phyloP scores from a whole-genome alignment of 139 green algal genomes.

The Pleodorina starrii region DNA sequence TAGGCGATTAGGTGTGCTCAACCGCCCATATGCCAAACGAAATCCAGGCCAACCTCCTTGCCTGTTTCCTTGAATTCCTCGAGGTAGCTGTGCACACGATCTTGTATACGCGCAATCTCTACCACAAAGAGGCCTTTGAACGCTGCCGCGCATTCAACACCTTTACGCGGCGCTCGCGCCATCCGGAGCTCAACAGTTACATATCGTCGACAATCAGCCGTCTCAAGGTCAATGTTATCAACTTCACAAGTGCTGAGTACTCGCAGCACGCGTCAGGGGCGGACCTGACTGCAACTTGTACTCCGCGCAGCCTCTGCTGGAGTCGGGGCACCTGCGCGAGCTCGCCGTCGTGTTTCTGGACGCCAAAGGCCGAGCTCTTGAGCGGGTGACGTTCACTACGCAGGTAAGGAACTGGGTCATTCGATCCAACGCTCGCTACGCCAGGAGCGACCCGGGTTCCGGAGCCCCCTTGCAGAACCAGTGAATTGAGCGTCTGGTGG shows the following conservation, averaged over 20 bases:
- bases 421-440: too few species aligned
- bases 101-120: slow-evolving; percentile 45
- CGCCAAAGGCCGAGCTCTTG: background rate
- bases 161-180: slow-evolving; percentile 46
- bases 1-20: too few species aligned
- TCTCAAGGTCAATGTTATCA: slow-evolving; percentile 42
- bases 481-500: too few species aligned
- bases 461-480: too few species aligned
- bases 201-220: slow-evolving; percentile 49
- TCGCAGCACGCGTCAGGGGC: background rate
- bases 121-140: slow-evolving; percentile 62
- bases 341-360: slow-evolving; percentile 63
- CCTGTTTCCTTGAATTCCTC: slow-evolving; percentile 61
- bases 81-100: slow-evolving; percentile 61
- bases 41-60: background rate
- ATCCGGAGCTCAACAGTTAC: slow-evolving; percentile 65
- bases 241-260: too few species aligned
- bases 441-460: too few species aligned
- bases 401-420: too few species aligned
- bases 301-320: slow-evolving; percentile 7
- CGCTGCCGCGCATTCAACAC: slow-evolving; percentile 45
- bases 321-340: slow-evolving; percentile 67
- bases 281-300: background rate
- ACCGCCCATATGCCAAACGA: slow-evolving; percentile 13
- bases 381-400: slow-evolving; percentile 60